These are phyloP conservation scores for Capsicum baccatum DNA, from an alignment of 257 asterid genomes.

Conservation along the genomic window DNA sequence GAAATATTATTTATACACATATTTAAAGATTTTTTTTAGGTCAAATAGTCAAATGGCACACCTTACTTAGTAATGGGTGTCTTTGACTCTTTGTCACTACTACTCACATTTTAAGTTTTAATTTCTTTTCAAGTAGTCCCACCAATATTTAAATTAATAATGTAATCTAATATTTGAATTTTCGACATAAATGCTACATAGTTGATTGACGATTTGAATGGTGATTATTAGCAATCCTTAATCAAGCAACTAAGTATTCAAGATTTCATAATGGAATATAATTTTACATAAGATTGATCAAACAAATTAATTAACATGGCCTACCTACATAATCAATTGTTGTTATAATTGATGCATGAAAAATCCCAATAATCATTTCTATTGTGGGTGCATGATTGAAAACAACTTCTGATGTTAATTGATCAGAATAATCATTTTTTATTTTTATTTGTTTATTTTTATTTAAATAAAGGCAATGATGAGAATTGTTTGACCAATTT, in stretches of 20 bases:
- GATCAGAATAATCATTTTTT: not conserved
- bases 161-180: no score
- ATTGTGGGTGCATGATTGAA: conserved; percentile 32
- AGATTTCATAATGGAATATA: not conserved
- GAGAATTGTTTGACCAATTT: conserved; percentile 29
- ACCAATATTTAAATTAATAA: not conserved
- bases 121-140: not conserved
- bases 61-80: not conserved
- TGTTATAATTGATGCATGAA: conserved; percentile 28
- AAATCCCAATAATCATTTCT: conserved; percentile 26
- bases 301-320: not conserved
- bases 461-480: conserved; percentile 4
- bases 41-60: not conserved
- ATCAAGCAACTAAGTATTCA: not conserved
- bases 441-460: not conserved
- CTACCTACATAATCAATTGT: conserved; percentile 8
- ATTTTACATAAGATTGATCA: conserved; percentile 17
- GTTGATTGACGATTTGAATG: not conserved
- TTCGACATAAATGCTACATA: no score
- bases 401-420: conserved; percentile 20
- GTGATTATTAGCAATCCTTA: not conserved
- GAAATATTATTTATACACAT: no score
- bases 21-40: no score
- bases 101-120: not conserved
- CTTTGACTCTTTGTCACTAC: not conserved